Conservation (phyloP, 257 asterid species). For the Nicotiana attenuata region DNA sequence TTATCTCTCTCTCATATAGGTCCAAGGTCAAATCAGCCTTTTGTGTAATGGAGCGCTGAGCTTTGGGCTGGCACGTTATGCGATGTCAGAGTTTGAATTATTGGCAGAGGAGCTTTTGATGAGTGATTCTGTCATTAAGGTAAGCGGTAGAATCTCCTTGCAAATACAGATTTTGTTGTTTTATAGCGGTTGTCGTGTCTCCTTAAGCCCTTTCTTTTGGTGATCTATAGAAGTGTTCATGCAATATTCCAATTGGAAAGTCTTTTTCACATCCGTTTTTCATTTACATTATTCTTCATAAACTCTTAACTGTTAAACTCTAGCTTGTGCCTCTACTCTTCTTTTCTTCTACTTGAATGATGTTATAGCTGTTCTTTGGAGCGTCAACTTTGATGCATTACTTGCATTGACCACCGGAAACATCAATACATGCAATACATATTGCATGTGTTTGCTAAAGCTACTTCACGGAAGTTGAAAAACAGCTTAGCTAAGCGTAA, state of each 20-base stretch:
- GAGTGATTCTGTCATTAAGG: slow-evolving; percentile 89
- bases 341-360: neutral
- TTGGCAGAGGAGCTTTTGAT: slow-evolving; percentile 96
- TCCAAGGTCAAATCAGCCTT: slow-evolving; percentile 96
- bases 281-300: neutral
- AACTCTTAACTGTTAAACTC: neutral
- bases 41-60: slow-evolving; percentile 67
- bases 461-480: neutral
- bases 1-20: slow-evolving; percentile 53
- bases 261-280: neutral
- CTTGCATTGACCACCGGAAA: neutral
- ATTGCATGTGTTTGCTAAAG: neutral
- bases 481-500: neutral
- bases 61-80: slow-evolving; percentile 88
- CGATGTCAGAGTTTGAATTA: slow-evolving; percentile 97
- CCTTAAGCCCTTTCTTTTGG: neutral
- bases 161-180: slow-evolving; percentile 8
- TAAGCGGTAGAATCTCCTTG: slow-evolving; percentile 22
- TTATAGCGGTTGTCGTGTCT: neutral
- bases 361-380: neutral
- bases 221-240: neutral
- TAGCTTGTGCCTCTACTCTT: neutral
- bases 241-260: neutral
- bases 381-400: neutral
- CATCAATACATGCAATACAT: neutral